Conservation (phyloP, 306 rosid species). For the Acacia crassicarpa region DNA sequence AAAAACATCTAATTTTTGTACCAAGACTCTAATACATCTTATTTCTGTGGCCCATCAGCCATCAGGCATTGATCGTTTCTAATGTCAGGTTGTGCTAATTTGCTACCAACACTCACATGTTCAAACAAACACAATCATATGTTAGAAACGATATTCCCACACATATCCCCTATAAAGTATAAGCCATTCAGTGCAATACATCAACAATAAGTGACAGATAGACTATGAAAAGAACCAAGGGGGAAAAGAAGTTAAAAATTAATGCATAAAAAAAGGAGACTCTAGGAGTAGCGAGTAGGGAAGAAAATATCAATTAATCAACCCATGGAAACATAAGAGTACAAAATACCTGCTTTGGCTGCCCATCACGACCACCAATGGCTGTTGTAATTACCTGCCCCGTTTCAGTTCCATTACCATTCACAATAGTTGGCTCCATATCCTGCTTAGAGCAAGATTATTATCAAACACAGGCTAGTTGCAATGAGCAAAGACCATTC, state of each 20-base stretch:
- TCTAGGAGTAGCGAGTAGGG: neutral
- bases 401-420: conserved; percentile 80
- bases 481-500: neutral
- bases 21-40: neutral
- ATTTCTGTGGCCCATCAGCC: neutral
- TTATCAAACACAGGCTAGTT: neutral
- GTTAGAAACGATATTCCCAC: neutral
- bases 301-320: neutral
- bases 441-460: conserved; percentile 51
- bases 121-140: neutral
- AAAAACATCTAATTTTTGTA: neutral
- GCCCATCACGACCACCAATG: conserved; percentile 77
- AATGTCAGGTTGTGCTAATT: neutral
- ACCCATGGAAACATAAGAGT: conserved; percentile 10
- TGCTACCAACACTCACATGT: neutral
- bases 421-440: conserved; percentile 59
- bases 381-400: conserved; percentile 85
- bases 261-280: neutral
- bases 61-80: neutral
- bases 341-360: conserved; percentile 74
- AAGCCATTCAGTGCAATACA: neutral
- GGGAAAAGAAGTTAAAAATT: neutral
- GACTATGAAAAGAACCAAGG: neutral
- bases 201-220: neutral
- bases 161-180: neutral